These are phyloP conservation scores for Eucalyptus marginata DNA, from an alignment of 345 rosid genomes.

Conservation along the genomic window DNA sequence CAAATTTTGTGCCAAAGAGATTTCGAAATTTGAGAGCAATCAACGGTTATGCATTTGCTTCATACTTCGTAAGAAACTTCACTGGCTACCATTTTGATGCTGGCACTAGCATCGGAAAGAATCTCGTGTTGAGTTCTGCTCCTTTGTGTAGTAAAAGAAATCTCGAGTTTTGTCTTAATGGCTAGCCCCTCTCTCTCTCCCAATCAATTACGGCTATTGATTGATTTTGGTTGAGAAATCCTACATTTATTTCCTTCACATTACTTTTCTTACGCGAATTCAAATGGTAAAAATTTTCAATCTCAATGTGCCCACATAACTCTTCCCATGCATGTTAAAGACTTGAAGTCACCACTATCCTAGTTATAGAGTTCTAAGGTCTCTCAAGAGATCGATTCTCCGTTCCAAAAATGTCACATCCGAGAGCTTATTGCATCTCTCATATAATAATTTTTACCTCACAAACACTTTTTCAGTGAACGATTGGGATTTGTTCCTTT, in stretches of 20 bases:
- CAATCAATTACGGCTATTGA: neutral
- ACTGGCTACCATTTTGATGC: neutral
- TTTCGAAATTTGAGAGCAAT: neutral
- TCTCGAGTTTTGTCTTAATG: neutral
- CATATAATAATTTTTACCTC: neutral
- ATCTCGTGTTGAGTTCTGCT: too few species aligned
- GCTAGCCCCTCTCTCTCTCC: neutral
- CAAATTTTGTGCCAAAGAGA: neutral
- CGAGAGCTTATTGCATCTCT: neutral
- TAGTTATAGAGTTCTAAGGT: neutral
- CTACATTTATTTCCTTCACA: neutral
- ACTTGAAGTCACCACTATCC: too few species aligned
- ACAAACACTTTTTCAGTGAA: neutral
- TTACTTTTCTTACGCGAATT: neutral
- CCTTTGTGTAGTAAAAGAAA: too few species aligned
- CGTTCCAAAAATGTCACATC: rapidly evolving
- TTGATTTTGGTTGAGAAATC: too few species aligned
- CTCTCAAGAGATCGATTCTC: neutral
- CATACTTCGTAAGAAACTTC: neutral
- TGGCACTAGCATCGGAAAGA: neutral
- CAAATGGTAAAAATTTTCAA: too few species aligned
- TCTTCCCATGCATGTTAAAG: neutral
- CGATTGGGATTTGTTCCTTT: neutral
- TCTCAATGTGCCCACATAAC: neutral
- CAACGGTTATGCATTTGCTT: neutral